Evolutionary conservation across 331 rosid genomes (phyloP).

Genomic region (Rhamnella rubrinervis): DNA sequence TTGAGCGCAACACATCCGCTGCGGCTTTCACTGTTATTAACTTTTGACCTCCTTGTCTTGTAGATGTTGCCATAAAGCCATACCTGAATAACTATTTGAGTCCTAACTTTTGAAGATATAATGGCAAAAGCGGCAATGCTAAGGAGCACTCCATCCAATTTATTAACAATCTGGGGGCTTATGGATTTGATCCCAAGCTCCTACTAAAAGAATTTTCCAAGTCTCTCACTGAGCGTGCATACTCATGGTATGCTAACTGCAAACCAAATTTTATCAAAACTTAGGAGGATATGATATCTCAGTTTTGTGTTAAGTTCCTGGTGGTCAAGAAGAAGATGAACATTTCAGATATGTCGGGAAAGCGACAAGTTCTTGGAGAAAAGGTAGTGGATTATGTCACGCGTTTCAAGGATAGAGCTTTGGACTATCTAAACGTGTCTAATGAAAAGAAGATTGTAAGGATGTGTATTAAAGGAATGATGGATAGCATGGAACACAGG

Average conservation of each 20-base stretch:
- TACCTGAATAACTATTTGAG: not conserved
- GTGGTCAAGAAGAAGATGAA: too few relatives aligned
- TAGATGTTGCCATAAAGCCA: not conserved
- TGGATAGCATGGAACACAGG: not conserved
- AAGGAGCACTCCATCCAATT: not conserved
- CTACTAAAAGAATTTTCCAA: not conserved
- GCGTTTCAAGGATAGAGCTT: not conserved
- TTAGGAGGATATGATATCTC: not conserved
- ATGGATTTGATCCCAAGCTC: not conserved
- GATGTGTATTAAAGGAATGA: not conserved
- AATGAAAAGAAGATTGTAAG: not conserved
- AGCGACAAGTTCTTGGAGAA: not conserved
- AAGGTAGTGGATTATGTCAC: not conserved
- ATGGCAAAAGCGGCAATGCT: not conserved
- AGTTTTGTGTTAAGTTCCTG: not conserved
- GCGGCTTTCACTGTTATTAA: too few relatives aligned
- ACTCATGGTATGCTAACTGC: not conserved
- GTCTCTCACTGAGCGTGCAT: not conserved
- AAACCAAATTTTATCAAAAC: not conserved
- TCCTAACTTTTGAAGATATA: not conserved
- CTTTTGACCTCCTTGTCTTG: too few relatives aligned
- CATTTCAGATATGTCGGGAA: not conserved
- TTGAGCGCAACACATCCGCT: too few relatives aligned
- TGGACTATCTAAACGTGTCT: not conserved
- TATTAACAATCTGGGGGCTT: not conserved